These are phyloP conservation scores for Byssothecium circinans DNA, from an alignment of 2,329 filamentous ascomycete species.

Conservation along the genomic window DNA sequence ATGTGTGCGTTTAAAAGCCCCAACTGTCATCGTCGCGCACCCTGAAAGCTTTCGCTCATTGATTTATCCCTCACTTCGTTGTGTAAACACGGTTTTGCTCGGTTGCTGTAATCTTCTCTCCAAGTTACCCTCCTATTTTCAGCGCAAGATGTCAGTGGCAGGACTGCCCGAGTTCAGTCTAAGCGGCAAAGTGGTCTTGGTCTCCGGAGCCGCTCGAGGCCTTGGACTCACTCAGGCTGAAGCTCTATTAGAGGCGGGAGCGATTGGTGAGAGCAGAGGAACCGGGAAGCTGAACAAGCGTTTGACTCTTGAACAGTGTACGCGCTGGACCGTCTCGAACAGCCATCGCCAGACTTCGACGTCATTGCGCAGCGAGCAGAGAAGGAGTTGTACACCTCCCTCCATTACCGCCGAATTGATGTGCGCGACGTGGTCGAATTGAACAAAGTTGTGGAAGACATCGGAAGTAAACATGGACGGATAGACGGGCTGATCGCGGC, in stretches of 20 bases:
- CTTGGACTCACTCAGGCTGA: conserved; percentile 75
- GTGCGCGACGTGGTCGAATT: conserved; percentile 72
- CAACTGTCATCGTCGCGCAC: neutral
- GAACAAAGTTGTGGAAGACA: conserved; percentile 67
- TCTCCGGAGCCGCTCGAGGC: conserved; percentile 72
- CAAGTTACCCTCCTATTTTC: neutral
- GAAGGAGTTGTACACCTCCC: conserved; percentile 64
- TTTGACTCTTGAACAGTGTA: conserved; percentile 54
- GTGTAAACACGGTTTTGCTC: neutral
- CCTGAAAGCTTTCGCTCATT: neutral
- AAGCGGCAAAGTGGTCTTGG: conserved; percentile 67
- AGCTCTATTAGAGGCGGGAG: conserved; percentile 73
- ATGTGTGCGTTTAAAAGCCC: neutral
- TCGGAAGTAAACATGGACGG: conserved; percentile 69
- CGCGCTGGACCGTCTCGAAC: conserved; percentile 63
- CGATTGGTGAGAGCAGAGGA: conserved; percentile 54
- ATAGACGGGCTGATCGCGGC: conserved; percentile 79
- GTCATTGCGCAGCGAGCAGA: conserved; percentile 64
- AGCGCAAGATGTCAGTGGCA: conserved; percentile 9
- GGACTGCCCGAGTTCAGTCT: conserved; percentile 74
- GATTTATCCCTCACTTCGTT: neutral
- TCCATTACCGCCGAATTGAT: conserved; percentile 78
- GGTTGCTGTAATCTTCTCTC: neutral
- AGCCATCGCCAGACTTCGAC: conserved; percentile 64
- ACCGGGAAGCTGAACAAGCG: neutral